A percentile compares a stretch with the other conserved stretches of the same genome.
Conservation (phyloP, 2,329 filamentous ascomycete species). For the Sclerotinia glacialis region DNA sequence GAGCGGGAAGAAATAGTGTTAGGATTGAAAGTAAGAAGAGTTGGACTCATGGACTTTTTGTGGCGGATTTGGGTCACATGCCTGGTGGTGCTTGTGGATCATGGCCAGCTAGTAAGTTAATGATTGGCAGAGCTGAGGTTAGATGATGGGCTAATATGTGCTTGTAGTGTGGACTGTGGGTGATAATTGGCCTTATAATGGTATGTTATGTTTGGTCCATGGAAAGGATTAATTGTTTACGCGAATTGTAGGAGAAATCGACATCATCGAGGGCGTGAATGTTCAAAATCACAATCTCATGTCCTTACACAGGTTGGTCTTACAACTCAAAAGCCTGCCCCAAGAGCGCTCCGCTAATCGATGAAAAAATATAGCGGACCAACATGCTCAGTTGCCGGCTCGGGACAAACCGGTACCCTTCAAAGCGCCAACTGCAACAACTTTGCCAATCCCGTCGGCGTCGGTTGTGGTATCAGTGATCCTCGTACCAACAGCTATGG, state of each 20-base stretch:
- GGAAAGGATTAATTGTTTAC: background rate
- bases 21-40: constrained; percentile 61
- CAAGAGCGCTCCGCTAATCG: background rate
- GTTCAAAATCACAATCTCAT: constrained; percentile 1
- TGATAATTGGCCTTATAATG: constrained; percentile 24
- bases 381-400: constrained; percentile 6
- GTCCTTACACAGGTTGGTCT: constrained; percentile 15
- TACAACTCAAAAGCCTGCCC: no score
- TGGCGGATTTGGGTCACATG: constrained; percentile 66
- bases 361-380: background rate
- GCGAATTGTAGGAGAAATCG: background rate
- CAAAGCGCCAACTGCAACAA: constrained; percentile 16
- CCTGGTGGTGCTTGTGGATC: constrained; percentile 66
- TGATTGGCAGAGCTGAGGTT: constrained; percentile 60
- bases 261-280: constrained; percentile 18
- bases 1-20: constrained; percentile 50
- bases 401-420: background rate
- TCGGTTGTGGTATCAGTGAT: constrained; percentile 28
- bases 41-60: constrained; percentile 64
- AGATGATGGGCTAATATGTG: background rate
- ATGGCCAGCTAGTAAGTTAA: constrained; percentile 62
- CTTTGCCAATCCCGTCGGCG: constrained; percentile 9
- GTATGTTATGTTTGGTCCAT: background rate
- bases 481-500: constrained; percentile 47
- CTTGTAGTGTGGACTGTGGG: constrained; percentile 14